phyloP scores from a whole-genome alignment of 768 basidiomycete species.

The Panaeolus cyanescens region DNA sequence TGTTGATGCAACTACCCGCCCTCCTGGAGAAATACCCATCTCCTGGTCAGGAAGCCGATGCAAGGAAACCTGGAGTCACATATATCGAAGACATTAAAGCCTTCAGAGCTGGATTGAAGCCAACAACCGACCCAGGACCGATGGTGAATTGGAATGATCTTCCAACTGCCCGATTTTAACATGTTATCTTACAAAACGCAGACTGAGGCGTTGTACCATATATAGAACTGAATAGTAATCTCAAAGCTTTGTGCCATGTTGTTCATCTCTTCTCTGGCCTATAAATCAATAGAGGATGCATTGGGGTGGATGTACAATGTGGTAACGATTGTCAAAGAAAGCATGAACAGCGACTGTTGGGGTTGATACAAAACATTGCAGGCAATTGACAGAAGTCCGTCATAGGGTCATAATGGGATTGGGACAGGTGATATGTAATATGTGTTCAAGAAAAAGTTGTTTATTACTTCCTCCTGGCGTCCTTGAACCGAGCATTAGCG shows the following conservation, averaged over 20 bases:
- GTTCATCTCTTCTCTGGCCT: background rate
- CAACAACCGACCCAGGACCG: conserved; percentile 62
- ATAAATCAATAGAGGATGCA: conserved; percentile 8
- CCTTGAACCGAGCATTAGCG: conserved; percentile 35
- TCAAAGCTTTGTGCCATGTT: background rate
- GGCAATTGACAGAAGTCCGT: conserved; percentile 12
- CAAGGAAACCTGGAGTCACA: conserved; percentile 47
- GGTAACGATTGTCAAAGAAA: conserved; percentile 9
- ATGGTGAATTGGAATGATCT: conserved; percentile 78
- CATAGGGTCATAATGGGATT: conserved; percentile 2
- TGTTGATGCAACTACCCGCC: conserved; percentile 58
- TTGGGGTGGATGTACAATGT: conserved; percentile 21
- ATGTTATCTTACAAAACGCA: conserved; percentile 1
- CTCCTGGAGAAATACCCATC: conserved; percentile 60
- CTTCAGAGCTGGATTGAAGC: conserved; percentile 63
- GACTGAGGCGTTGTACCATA: background rate
- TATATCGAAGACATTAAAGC: conserved; percentile 64
- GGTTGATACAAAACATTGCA: conserved; percentile 18
- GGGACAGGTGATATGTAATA: conserved; percentile 4
- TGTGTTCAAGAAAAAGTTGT: background rate
- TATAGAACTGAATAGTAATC: background rate
- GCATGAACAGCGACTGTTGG: conserved; percentile 16
- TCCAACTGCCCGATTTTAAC: conserved; percentile 34
- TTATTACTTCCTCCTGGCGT: conserved; percentile 43
- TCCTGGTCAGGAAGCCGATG: conserved; percentile 51